phyloP scores from a whole-genome alignment of 768 basidiomycete species.

The Collybia mongolica region DNA sequence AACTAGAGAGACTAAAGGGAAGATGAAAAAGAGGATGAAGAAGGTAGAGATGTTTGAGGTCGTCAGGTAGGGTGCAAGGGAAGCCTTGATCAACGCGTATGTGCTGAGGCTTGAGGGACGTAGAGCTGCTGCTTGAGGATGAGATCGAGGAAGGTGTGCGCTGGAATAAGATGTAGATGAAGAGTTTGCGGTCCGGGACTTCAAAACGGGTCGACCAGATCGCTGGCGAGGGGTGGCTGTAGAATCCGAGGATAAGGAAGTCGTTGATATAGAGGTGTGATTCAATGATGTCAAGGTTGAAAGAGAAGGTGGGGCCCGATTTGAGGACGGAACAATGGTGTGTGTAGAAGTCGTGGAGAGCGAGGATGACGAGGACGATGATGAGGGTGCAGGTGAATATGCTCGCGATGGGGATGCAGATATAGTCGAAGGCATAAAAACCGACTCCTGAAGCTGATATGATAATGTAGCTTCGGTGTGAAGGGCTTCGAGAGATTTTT shows the following conservation, averaged over 20 bases:
- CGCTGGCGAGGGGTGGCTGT: constrained; percentile 30
- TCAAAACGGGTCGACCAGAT: constrained; percentile 14
- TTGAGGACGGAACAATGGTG: constrained; percentile 58
- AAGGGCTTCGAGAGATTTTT: constrained; percentile 38
- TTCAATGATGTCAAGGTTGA: constrained; percentile 22
- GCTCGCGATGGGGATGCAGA: constrained; percentile 34
- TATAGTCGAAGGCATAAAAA: neutral
- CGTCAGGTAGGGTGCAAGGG: constrained; percentile 47
- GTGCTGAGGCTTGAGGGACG: constrained; percentile 24
- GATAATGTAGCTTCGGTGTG: constrained; percentile 28
- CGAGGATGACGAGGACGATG: constrained; percentile 66
- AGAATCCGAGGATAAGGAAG: constrained; percentile 36
- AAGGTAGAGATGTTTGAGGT: constrained; percentile 48
- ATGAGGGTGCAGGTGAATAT: constrained; percentile 51
- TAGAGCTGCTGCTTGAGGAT: constrained; percentile 14
- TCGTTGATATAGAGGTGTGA: constrained; percentile 31
- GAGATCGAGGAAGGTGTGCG: constrained; percentile 14
- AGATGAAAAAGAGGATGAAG: constrained; percentile 42
- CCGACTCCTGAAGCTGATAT: constrained; percentile 19
- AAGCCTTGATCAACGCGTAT: constrained; percentile 47
- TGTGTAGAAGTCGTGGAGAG: constrained; percentile 72
- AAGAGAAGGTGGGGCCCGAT: constrained; percentile 19
- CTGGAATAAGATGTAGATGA: constrained; percentile 18
- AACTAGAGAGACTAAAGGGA: constrained; percentile 46
- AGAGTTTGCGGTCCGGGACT: constrained; percentile 17